phyloP scores from a whole-genome alignment of 1,284 basidiomycete species.

The Ceratorhiza oryzae-sativae region DNA sequence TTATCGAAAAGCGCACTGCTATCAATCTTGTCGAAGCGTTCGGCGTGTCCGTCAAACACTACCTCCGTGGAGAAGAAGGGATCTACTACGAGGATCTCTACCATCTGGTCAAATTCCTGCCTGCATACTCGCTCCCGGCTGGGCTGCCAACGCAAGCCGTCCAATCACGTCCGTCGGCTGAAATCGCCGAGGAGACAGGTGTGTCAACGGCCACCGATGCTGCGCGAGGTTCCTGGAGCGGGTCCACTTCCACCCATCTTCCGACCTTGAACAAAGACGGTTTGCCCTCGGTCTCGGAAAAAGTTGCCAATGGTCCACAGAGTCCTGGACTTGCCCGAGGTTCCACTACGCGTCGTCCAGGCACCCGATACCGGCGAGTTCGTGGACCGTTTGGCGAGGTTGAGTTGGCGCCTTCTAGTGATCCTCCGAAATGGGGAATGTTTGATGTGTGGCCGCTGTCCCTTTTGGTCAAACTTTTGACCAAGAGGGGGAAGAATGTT shows the following conservation, averaged over 20 bases:
- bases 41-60: constrained; percentile 60
- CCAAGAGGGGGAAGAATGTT: constrained; percentile 58
- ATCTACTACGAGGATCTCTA: constrained; percentile 66
- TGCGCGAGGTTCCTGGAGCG: constrained; percentile 13
- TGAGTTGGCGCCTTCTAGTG: constrained; percentile 60
- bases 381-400: constrained; percentile 10
- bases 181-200: neutral
- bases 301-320: constrained; percentile 1
- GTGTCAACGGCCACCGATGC: neutral
- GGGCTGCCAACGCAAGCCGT: constrained; percentile 47
- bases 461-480: constrained; percentile 59
- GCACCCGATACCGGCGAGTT: neutral
- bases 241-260: constrained; percentile 24
- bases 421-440: constrained; percentile 67
- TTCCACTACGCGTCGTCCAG: neutral
- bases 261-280: constrained; percentile 12
- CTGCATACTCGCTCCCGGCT: constrained; percentile 65
- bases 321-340: constrained; percentile 3
- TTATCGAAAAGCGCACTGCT: constrained; percentile 72
- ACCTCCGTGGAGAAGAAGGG: constrained; percentile 69
- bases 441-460: constrained; percentile 75
- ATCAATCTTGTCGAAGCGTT: constrained; percentile 65
- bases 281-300: neutral
- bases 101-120: constrained; percentile 57
- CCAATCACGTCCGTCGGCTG: constrained; percentile 22